Conservation (phyloP, 2,329 filamentous ascomycete genomes). For the Acephala macrosclerotiorum region DNA sequence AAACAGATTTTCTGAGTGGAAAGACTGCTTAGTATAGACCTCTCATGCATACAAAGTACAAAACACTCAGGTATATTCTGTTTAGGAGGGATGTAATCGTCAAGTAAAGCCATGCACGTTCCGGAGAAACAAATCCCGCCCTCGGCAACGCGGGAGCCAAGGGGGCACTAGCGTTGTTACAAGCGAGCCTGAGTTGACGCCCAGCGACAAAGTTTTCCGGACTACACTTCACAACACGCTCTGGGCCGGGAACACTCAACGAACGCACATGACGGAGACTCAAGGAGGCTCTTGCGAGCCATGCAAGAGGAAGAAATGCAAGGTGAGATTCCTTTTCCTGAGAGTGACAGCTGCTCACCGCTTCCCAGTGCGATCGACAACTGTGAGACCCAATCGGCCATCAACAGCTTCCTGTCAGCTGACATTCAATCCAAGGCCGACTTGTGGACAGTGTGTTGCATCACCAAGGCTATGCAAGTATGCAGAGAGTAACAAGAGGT, state of each 20-base stretch:
- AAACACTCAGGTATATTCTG: too few species aligned
- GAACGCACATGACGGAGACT: constrained; percentile 11
- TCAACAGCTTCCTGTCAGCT: not conserved
- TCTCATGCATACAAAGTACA: not conserved
- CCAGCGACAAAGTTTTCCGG: not conserved
- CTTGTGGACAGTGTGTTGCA: constrained; percentile 17
- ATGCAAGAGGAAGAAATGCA: constrained; percentile 23
- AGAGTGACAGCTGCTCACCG: not conserved
- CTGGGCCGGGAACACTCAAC: not conserved
- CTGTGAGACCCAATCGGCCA: constrained; percentile 4
- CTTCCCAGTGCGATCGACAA: constrained; percentile 18
- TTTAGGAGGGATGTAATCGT: not conserved
- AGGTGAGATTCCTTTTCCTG: constrained; percentile 4
- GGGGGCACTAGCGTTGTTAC: not conserved
- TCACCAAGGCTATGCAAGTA: constrained; percentile 10
- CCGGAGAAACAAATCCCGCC: not conserved
- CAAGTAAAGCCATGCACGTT: not conserved
- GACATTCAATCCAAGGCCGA: constrained; percentile 3
- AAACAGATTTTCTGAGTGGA: not conserved
- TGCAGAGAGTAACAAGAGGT: constrained; percentile 23
- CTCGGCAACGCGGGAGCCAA: not conserved
- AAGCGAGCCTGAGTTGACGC: not conserved
- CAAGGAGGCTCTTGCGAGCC: constrained; percentile 21
- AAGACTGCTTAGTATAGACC: not conserved
- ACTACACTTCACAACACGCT: not conserved